Conservation (phyloP, 208 protist species). For the Acanthamoeba castellanii region DNA sequence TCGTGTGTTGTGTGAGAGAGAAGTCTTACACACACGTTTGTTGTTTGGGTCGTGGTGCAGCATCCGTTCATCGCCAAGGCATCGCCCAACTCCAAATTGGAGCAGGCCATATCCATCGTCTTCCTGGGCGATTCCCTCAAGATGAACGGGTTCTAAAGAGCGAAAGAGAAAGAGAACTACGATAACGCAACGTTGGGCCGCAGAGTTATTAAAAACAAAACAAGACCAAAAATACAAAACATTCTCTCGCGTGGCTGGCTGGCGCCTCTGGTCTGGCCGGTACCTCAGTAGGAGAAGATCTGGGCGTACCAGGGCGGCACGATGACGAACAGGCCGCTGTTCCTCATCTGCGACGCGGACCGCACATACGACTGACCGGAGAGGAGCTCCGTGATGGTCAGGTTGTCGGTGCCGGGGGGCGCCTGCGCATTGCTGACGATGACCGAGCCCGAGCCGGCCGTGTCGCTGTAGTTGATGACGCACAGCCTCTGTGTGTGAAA, state of each 20-base stretch:
- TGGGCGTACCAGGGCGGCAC: constrained; percentile 86
- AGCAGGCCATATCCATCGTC: constrained; percentile 52
- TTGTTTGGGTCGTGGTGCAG: too few species aligned
- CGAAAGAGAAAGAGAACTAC: too few species aligned
- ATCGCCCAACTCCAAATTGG: constrained; percentile 19
- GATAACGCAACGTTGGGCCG: too few species aligned
- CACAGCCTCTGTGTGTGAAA: constrained; percentile 74
- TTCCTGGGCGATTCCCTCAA: constrained; percentile 60
- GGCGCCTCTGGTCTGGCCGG: too few species aligned
- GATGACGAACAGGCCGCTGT: constrained; percentile 83
- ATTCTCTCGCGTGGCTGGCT: too few species aligned
- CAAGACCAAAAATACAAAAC: too few species aligned
- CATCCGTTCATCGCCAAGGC: constrained; percentile 61
- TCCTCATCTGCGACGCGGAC: constrained; percentile 81
- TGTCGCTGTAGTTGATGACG: constrained; percentile 86
- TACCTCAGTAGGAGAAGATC: constrained; percentile 87
- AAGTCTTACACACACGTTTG: too few species aligned
- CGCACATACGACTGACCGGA: constrained; percentile 80
- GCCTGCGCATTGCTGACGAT: constrained; percentile 76
- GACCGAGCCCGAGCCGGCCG: constrained; percentile 63
- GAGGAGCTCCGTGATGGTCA: constrained; percentile 81
- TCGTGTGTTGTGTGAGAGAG: too few species aligned
- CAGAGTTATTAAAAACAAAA: too few species aligned
- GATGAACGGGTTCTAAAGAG: constrained; percentile 36
- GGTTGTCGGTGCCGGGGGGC: constrained; percentile 77